These are phyloP conservation scores for Kwoniella newhampshirensis DNA, from an alignment of 768 basidiomycete genomes.

Conservation along the genomic window DNA sequence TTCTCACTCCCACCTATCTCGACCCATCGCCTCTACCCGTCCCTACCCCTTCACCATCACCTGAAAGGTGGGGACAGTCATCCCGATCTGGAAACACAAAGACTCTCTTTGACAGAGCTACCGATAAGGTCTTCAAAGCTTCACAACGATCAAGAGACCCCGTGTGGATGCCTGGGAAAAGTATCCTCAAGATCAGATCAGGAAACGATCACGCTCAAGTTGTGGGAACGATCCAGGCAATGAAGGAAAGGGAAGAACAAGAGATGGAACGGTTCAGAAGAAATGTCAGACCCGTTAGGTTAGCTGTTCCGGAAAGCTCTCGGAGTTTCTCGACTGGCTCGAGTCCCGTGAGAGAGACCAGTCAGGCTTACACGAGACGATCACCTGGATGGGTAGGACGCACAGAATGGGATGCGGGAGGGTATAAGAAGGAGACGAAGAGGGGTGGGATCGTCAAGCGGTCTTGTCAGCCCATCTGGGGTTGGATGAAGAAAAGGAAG, in stretches of 20 bases:
- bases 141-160: slow-evolving; percentile 14
- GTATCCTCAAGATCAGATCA: slow-evolving; percentile 20
- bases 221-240: slow-evolving; percentile 8
- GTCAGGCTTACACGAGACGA: slow-evolving; percentile 3
- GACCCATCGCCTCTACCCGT: slow-evolving; percentile 18
- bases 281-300: slow-evolving; percentile 10
- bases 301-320: slow-evolving; percentile 14
- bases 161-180: slow-evolving; percentile 18
- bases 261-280: slow-evolving; percentile 40
- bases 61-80: slow-evolving; percentile 3
- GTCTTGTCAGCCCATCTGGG: slow-evolving; percentile 2
- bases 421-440: slow-evolving; percentile 5
- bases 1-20: slow-evolving; percentile 44
- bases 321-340: slow-evolving; percentile 2
- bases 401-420: slow-evolving; percentile 20
- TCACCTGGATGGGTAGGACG: slow-evolving; percentile 29
- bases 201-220: slow-evolving; percentile 13
- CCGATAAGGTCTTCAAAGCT: slow-evolving; percentile 10
- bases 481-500: slow-evolving; percentile 12
- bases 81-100: neutral
- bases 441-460: slow-evolving; percentile 16
- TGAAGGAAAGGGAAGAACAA: slow-evolving; percentile 31
- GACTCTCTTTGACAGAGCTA: slow-evolving; percentile 30
- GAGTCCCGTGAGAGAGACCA: slow-evolving; percentile 14
- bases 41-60: neutral